A percentile compares a stretch with the other conserved stretches of the same genome.
Evolutionary conservation across 768 basidiomycete species (phyloP).

Genomic region (Termitomyces sp.): DNA sequence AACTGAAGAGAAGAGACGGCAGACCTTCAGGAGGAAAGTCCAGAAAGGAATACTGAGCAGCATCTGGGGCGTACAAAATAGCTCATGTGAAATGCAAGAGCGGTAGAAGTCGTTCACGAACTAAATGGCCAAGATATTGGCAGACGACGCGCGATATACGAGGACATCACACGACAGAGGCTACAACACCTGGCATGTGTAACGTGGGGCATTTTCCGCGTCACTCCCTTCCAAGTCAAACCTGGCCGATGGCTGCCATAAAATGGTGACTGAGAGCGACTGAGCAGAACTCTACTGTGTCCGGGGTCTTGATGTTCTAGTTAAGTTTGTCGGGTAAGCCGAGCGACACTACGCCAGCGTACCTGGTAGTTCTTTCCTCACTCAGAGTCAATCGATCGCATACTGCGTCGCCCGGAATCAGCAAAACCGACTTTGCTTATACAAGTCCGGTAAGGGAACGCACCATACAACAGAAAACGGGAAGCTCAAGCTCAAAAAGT

Average conservation of each 20-base stretch:
- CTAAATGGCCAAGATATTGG: neutral
- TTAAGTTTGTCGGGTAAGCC: constrained; percentile 8
- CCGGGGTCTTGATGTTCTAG: constrained; percentile 13
- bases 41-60: neutral
- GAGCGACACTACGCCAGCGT: constrained; percentile 11
- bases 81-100: constrained; percentile 3
- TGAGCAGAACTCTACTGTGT: neutral
- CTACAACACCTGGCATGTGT: neutral
- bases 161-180: constrained; percentile 4
- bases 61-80: neutral
- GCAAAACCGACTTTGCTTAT: neutral
- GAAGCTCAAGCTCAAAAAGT: neutral
- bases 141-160: constrained; percentile 9
- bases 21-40: neutral
- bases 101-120: neutral
- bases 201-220: neutral
- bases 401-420: neutral
- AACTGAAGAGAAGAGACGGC: too few relatives aligned
- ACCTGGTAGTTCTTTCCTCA: constrained; percentile 13
- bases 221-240: neutral
- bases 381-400: constrained; percentile 6
- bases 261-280: neutral
- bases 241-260: neutral
- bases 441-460: neutral
- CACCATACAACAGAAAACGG: neutral